These are phyloP conservation scores for Actinomortierella wolfii DNA, from an alignment of 371 early-diverging fungal species.

Conservation along the genomic window DNA sequence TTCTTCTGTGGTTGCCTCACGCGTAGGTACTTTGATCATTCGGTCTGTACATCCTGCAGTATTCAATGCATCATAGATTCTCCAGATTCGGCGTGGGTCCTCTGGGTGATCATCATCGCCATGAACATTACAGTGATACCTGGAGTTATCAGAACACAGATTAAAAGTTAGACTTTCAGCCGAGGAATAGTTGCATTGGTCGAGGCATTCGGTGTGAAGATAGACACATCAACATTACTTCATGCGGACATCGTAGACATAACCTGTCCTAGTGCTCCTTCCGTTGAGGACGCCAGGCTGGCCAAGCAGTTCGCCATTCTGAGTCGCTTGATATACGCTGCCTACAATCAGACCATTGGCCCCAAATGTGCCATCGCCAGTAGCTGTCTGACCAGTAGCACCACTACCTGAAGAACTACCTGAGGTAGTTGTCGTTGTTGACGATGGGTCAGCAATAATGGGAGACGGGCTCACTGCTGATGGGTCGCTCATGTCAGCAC, in stretches of 20 bases:
- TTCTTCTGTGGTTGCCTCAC: constrained; percentile 59
- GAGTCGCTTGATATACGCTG: neutral
- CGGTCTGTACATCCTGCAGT: constrained; percentile 52
- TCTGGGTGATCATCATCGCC: constrained; percentile 72
- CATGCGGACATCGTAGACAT: constrained; percentile 72
- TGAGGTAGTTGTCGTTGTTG: too few species aligned
- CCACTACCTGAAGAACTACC: too few species aligned
- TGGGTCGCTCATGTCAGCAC: too few species aligned
- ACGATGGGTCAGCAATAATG: too few species aligned
- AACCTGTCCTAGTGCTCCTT: constrained; percentile 53
- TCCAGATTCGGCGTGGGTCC: constrained; percentile 70
- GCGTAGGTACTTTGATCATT: constrained; percentile 56
- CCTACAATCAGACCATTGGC: too few species aligned
- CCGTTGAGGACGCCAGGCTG: constrained; percentile 30
- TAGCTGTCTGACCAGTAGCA: too few species aligned
- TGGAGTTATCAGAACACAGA: constrained; percentile 11
- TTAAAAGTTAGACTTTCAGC: too few species aligned
- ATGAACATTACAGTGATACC: constrained; percentile 50
- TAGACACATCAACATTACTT: constrained; percentile 40
- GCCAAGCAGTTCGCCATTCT: constrained; percentile 10
- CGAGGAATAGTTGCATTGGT: too few species aligned
- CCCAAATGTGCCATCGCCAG: too few species aligned
- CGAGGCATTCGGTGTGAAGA: too few species aligned
- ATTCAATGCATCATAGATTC: constrained; percentile 63
- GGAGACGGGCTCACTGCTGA: too few species aligned